These are phyloP conservation scores for Apiotrichum siamense DNA, from an alignment of 1,284 basidiomycete species.

Conservation along the genomic window DNA sequence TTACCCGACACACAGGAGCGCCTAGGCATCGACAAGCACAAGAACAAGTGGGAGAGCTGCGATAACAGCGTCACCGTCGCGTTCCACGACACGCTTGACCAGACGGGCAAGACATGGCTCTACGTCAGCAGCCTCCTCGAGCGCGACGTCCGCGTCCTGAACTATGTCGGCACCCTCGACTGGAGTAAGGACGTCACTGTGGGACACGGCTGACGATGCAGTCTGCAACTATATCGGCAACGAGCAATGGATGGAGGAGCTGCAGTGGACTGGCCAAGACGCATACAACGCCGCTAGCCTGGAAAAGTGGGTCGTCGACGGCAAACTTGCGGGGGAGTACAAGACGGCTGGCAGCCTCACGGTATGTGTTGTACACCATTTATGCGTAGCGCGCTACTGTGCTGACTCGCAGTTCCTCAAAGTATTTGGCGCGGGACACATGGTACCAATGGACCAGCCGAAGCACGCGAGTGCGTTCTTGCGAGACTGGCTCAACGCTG, in stretches of 20 bases:
- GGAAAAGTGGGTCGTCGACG: slow-evolving; percentile 52
- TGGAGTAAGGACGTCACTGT: slow-evolving; percentile 43
- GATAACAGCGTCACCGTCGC: slow-evolving; percentile 45
- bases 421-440: slow-evolving; percentile 42
- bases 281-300: slow-evolving; percentile 49
- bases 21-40: slow-evolving; percentile 58
- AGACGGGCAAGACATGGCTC: slow-evolving; percentile 44
- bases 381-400: no score
- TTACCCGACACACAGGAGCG: slow-evolving; percentile 52
- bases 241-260: slow-evolving; percentile 57
- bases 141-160: slow-evolving; percentile 62
- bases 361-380: no score
- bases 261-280: slow-evolving; percentile 61
- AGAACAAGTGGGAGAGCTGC: slow-evolving; percentile 55
- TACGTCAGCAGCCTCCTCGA: slow-evolving; percentile 69
- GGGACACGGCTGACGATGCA: background rate
- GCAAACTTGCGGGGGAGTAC: slow-evolving; percentile 52
- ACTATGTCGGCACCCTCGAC: slow-evolving; percentile 58
- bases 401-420: slow-evolving; percentile 27
- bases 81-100: slow-evolving; percentile 34
- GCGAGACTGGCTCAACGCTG: slow-evolving; percentile 40
- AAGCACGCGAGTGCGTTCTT: slow-evolving; percentile 44
- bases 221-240: slow-evolving; percentile 66
- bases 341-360: slow-evolving; percentile 58
- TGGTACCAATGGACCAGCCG: slow-evolving; percentile 50